phyloP scores from a whole-genome alignment of 768 basidiomycete genomes.

The Lactifluus rugatus region DNA sequence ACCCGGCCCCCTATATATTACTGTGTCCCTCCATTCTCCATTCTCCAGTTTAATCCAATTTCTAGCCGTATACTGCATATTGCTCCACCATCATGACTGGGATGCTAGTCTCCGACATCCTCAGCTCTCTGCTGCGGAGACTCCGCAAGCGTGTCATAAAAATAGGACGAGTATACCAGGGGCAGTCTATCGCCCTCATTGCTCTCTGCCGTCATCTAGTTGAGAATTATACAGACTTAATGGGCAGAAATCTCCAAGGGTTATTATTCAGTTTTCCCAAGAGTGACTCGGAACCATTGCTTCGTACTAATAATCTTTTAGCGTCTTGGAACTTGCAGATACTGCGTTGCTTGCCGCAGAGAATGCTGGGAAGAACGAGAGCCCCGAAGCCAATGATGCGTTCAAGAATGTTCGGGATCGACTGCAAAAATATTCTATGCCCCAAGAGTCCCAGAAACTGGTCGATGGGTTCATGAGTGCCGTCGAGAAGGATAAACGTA shows the following conservation, averaged over 20 bases:
- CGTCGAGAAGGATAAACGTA: neutral
- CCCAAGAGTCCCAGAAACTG: neutral
- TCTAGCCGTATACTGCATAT: no score
- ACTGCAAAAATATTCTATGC: neutral
- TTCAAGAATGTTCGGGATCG: neutral
- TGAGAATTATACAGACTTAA: neutral
- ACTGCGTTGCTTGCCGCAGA: neutral
- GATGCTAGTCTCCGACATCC: no score
- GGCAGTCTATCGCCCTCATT: neutral
- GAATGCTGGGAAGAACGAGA: neutral
- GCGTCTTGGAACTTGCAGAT: neutral
- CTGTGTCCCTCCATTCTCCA: no score
- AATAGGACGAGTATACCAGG: neutral
- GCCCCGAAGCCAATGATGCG: neutral
- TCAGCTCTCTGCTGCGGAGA: neutral
- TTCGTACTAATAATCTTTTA: neutral
- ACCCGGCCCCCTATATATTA: no score
- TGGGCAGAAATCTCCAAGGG: neutral
- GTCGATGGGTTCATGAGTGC: neutral
- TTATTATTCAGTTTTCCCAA: no score
- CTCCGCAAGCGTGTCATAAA: neutral
- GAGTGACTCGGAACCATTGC: no score
- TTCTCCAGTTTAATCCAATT: no score
- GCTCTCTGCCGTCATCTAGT: neutral
- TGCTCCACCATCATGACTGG: no score